A percentile compares a stretch with the other conserved stretches of the same genome.
phyloP scores from a whole-genome alignment of 352 stramenopile genomes.

The Phytophthora cactorum region DNA sequence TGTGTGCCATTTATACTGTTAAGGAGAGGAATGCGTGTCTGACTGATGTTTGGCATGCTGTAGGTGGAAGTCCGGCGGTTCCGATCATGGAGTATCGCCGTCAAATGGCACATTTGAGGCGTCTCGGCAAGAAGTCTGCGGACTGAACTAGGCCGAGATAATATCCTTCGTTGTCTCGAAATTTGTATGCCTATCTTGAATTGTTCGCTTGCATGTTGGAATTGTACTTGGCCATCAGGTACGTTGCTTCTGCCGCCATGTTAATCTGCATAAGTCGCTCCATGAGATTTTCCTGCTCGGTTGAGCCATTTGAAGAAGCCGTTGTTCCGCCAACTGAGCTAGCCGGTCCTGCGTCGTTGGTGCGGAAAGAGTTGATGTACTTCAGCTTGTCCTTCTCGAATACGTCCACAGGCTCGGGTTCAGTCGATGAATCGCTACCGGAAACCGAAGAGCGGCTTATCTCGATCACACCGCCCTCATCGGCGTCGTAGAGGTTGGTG shows the following conservation, averaged over 20 bases:
- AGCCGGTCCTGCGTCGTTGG: constrained; percentile 24
- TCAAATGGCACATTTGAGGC: constrained; percentile 64
- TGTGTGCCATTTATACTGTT: neutral
- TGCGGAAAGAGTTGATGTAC: constrained; percentile 67
- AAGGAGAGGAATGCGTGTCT: neutral
- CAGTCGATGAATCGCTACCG: constrained; percentile 28
- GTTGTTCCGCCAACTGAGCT: constrained; percentile 12
- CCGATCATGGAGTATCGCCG: constrained; percentile 83
- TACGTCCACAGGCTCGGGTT: constrained; percentile 40
- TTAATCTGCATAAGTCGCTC: constrained; percentile 72
- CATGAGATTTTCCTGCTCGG: constrained; percentile 57
- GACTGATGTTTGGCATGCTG: constrained; percentile 9
- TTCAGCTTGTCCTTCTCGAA: constrained; percentile 68
- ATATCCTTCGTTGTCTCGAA: too few relatives aligned
- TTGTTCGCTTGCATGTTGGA: constrained; percentile 46
- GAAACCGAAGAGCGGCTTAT: constrained; percentile 30
- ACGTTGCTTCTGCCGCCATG: constrained; percentile 68
- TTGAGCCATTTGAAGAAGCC: constrained; percentile 23
- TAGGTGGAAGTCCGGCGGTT: constrained; percentile 74
- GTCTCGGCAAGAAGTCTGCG: constrained; percentile 50
- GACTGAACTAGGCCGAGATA: neutral
- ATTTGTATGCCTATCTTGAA: constrained; percentile 14
- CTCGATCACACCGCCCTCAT: constrained; percentile 49
- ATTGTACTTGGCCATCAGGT: constrained; percentile 79
- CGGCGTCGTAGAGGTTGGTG: constrained; percentile 40